Evolutionary conservation across 805 yeast species (phyloP), one percentile per base, ranked within the genome.

Genomic region (Hanseniaspora jakobsenii): DNA sequence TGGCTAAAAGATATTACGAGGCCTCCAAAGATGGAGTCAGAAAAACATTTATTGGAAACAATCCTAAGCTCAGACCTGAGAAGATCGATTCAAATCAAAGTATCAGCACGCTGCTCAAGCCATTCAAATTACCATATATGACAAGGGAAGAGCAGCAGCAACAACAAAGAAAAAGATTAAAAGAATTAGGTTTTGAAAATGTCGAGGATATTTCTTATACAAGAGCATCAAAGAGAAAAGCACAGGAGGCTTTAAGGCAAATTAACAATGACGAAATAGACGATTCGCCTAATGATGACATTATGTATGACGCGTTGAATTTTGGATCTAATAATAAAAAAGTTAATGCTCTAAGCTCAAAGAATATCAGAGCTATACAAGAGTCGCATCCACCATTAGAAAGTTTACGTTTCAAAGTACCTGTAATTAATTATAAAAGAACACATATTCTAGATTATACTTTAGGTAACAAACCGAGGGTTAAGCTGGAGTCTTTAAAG

Each of bases 401-500:
- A 49, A 10, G 69, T 61, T 37, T 58, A 75, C 27, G 60, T 60
- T 27, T 61, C 69, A 48, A 66, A 71, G 76, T 78, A 4, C 93
- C 93, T 1, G 65, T 80, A 44, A 67, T 66, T 19, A 66, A 66
- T 16, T 65, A 55, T 21, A 53, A 56, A 3, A 55, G 52, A 22
- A 50, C 61, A 24, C 58, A 57, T 13, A 59, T 67, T 38, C 71
- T 86, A 1, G 87, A 94, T 0, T 83, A 93, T 0, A 82, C 94
- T 0, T 66, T 89, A 48, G 98, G 98, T 0, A 85, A 86, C 47
- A 73, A 80, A 50, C 72, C 80, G 30, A 73, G 75, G 50, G 66
- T 73, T 1, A 62, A 83, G 43, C 18, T 43, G 3, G 44, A 38
- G 23, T 27, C 41, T 18, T 17, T 38, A 14, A 81, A 83, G n/a